These are phyloP conservation scores for Babesia gibsoni DNA, from an alignment of 169 alveolate species.

Conservation along the genomic window DNA sequence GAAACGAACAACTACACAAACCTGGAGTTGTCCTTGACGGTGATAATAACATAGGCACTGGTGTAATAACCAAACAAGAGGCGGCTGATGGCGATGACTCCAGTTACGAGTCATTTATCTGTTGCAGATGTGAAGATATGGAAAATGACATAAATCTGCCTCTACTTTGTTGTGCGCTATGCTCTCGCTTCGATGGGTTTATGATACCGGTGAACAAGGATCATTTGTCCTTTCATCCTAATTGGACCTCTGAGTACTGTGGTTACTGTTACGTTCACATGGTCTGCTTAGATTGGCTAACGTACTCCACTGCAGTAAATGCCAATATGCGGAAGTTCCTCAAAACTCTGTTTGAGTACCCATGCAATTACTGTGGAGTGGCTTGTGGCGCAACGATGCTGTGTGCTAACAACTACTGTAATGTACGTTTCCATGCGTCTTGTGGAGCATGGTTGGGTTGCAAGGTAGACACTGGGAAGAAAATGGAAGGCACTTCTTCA, in stretches of 20 bases:
- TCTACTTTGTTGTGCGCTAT: conserved; percentile 51
- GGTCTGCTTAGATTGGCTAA: conserved; percentile 58
- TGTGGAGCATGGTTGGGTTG: conserved; percentile 63
- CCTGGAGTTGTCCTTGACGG: not conserved
- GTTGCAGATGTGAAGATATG: conserved; percentile 55
- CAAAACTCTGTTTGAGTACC: conserved; percentile 39
- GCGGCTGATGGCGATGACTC: not conserved
- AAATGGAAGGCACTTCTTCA: conserved; percentile 29
- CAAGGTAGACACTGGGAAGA: conserved; percentile 55
- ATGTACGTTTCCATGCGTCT: conserved; percentile 60
- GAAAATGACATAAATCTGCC: conserved; percentile 24
- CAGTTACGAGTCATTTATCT: conserved; percentile 8
- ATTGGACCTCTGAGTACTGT: conserved; percentile 46
- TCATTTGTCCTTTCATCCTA: conserved; percentile 10
- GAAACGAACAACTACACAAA: not conserved
- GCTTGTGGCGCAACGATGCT: conserved; percentile 49
- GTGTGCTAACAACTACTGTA: conserved; percentile 49
- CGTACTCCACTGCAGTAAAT: conserved; percentile 17
- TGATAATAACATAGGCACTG: not conserved
- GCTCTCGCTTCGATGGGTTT: conserved; percentile 61
- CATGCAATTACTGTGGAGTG: conserved; percentile 61
- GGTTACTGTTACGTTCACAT: conserved; percentile 50
- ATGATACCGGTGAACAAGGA: conserved; percentile 49
- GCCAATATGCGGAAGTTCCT: conserved; percentile 27
- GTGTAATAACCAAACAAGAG: not conserved